phyloP scores from a whole-genome alignment of 139 green algal genomes.

The Diplosphaera chodatii region DNA sequence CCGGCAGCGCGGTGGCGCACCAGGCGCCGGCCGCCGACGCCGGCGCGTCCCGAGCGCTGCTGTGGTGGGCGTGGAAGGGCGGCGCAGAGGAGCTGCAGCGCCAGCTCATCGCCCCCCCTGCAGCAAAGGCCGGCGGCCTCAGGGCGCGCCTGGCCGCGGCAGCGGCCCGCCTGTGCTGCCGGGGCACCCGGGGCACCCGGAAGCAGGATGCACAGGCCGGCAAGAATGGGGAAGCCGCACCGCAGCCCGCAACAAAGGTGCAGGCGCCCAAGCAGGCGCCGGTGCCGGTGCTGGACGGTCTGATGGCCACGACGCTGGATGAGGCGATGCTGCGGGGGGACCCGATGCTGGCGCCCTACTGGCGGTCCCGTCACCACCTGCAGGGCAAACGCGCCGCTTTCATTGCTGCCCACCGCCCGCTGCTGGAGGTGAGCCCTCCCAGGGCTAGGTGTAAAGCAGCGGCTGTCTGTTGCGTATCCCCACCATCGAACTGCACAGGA shows the following conservation, averaged over 20 bases:
- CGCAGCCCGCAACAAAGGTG: too few species aligned
- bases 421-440: too few species aligned
- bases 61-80: conserved; percentile 14
- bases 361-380: not conserved
- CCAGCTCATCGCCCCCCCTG: not conserved
- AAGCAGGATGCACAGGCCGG: too few species aligned
- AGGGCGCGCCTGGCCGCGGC: too few species aligned
- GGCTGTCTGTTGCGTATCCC: too few species aligned
- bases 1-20: not conserved
- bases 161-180: too few species aligned
- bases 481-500: too few species aligned
- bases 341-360: conserved; percentile 5
- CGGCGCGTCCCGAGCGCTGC: not conserved
- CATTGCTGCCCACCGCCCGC: too few species aligned
- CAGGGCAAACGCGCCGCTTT: too few species aligned
- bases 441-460: too few species aligned
- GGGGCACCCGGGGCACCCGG: too few species aligned
- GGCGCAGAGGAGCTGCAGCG: not conserved
- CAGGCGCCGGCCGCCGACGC: conserved; percentile 2
- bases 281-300: conserved; percentile 4
- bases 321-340: conserved; percentile 6
- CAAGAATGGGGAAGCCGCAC: too few species aligned
- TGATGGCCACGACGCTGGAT: conserved; percentile 12
- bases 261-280: not conserved
- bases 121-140: not conserved